A percentile compares a stretch with the other conserved stretches of the same genome.
phyloP scores from a whole-genome alignment of 2,329 filamentous ascomycete genomes.

The Herpotrichia juniperi region DNA sequence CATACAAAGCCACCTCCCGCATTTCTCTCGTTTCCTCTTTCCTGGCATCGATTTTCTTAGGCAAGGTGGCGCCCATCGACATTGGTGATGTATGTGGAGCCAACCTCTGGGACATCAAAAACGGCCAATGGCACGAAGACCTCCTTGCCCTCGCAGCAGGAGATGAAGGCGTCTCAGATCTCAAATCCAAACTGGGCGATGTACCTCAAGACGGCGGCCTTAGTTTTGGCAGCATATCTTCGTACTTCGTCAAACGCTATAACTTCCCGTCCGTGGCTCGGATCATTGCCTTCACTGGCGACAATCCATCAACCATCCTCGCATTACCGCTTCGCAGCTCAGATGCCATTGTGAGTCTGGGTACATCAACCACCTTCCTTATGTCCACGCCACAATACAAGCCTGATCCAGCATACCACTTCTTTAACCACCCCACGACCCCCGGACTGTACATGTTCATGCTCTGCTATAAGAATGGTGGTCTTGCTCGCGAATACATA shows the following conservation, averaged over 20 bases:
- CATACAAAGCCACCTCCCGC: slow-evolving; percentile 79
- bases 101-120: slow-evolving; percentile 91
- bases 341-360: slow-evolving; percentile 92
- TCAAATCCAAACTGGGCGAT: slow-evolving; percentile 79
- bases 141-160: slow-evolving; percentile 79
- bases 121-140: slow-evolving; percentile 73
- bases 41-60: slow-evolving; percentile 87
- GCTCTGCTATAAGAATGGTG: slow-evolving; percentile 99
- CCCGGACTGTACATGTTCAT: slow-evolving; percentile 98
- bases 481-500: slow-evolving; percentile 87
- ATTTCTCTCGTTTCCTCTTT: slow-evolving; percentile 97
- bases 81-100: slow-evolving; percentile 95
- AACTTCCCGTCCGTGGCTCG: slow-evolving; percentile 77
- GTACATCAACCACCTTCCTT: slow-evolving; percentile 94
- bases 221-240: slow-evolving; percentile 74
- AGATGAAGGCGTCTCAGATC: slow-evolving; percentile 62
- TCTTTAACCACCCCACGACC: slow-evolving; percentile 97
- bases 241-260: slow-evolving; percentile 80
- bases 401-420: slow-evolving; percentile 90
- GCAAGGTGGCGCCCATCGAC: slow-evolving; percentile 84
- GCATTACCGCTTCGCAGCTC: slow-evolving; percentile 84
- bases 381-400: slow-evolving; percentile 95
- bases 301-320: slow-evolving; percentile 95
- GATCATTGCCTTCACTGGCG: slow-evolving; percentile 87
- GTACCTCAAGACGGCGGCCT: slow-evolving; percentile 82